Evolutionary conservation across 257 asterid species (phyloP).

Genomic region (Solanum infundibuliforme): DNA sequence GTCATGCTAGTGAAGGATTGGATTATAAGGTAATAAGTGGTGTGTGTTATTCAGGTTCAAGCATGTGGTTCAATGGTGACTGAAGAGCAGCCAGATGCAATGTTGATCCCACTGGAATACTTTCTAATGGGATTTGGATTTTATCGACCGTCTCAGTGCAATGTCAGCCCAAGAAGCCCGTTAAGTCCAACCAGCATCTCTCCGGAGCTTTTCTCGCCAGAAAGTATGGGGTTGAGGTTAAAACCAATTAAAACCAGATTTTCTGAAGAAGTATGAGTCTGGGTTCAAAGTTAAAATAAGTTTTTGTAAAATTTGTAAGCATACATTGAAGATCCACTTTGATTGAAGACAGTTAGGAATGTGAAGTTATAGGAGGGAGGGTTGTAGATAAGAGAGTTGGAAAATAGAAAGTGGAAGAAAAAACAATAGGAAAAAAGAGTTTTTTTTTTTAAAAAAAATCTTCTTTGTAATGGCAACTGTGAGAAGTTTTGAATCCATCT

Average conservation of each 20-base stretch:
- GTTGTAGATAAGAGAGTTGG: conserved; percentile 22
- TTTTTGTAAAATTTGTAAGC: conserved; percentile 7
- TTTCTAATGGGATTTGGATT: conserved; percentile 57
- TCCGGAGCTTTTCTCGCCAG: conserved; percentile 66
- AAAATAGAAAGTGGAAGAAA: conserved; percentile 15
- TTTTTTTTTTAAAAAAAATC: background rate
- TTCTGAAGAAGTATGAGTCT: conserved; percentile 7
- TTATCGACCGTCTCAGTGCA: conserved; percentile 36
- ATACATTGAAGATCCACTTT: background rate
- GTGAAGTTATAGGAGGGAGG: background rate
- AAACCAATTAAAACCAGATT: conserved; percentile 52
- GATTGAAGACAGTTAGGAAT: background rate
- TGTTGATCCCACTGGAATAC: conserved; percentile 53
- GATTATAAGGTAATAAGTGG: background rate
- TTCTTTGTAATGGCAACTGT: conserved; percentile 7
- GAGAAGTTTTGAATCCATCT: conserved; percentile 3
- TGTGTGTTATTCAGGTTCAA: conserved; percentile 32
- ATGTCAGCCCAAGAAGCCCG: conserved; percentile 62
- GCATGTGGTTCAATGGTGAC: conserved; percentile 64
- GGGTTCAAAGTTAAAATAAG: background rate
- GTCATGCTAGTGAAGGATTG: background rate
- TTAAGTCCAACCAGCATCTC: conserved; percentile 55
- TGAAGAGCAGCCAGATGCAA: conserved; percentile 63
- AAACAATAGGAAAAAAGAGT: background rate
- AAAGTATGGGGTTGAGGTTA: conserved; percentile 65